These are phyloP conservation scores for Pelargonium myrrhifolium DNA, from an alignment of 441 rosid species.

Conservation along the genomic window DNA sequence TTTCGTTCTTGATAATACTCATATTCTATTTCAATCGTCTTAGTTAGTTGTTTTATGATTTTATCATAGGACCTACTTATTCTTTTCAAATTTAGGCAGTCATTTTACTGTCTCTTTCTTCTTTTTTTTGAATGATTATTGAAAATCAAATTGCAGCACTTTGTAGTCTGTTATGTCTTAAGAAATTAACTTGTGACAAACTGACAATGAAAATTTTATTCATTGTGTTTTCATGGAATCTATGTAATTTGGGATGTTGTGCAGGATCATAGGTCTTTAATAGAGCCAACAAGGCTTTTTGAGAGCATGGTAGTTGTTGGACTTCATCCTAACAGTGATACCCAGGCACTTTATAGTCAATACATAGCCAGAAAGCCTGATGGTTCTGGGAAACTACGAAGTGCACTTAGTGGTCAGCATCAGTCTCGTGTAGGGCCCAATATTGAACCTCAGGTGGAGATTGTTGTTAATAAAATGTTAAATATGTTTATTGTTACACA, in stretches of 20 bases:
- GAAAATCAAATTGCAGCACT: no score
- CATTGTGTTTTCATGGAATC: slow-evolving; percentile 17
- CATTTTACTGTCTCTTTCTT: no score
- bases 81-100: no score
- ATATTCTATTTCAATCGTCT: no score
- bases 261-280: slow-evolving; percentile 75
- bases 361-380: slow-evolving; percentile 49
- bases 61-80: no score
- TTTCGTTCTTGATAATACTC: not conserved
- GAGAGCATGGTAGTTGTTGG: slow-evolving; percentile 94
- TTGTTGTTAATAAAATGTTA: slow-evolving; percentile 3
- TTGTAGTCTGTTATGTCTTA: no score
- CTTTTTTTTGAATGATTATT: no score
- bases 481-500: slow-evolving; percentile 2
- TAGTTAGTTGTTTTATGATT: no score
- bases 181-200: not conserved
- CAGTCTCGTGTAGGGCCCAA: slow-evolving; percentile 69
- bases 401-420: slow-evolving; percentile 47
- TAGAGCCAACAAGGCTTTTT: slow-evolving; percentile 79
- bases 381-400: slow-evolving; percentile 57
- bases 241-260: slow-evolving; percentile 19
- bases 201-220: slow-evolving; percentile 7
- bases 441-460: slow-evolving; percentile 78
- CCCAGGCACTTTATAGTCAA: slow-evolving; percentile 71
- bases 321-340: slow-evolving; percentile 86